Evolutionary conservation across 2,329 filamentous ascomycete genomes (phyloP), one percentile per base, ranked within the genome.

Genomic region (Trichophaea hybrida): DNA sequence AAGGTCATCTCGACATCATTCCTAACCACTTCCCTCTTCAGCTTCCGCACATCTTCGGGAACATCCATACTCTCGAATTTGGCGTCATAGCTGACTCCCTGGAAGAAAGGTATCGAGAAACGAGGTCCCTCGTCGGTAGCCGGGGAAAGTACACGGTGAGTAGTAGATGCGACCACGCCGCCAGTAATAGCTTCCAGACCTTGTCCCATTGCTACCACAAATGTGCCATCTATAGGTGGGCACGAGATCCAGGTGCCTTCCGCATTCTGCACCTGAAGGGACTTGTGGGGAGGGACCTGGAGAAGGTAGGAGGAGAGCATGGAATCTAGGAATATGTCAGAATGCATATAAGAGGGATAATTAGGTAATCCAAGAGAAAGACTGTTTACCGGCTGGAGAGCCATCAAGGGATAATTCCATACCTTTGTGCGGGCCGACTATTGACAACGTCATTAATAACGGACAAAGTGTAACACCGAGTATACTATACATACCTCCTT

Each of bases 191-290:
- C 88, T 74, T 94, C 88, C 68, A 94, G 78, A 0, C 86, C 88
- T 72, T 94, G 88, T 0, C 88, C 88, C 67, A 94, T 89, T 6
- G 87, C 88, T 1, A 94, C 88, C 1, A 94, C 88, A 3, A 94
- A 78, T 52, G 88, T 93, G 1, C 84, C 85, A 17, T 77, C 74
- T 35, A 88, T 76, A 0, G 88, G 88, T 65, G 84, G 82, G 69
- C 84, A 88, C 72, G 91, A 86, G 68, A 94, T 83, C 88, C 88
- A 94, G 62, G 81, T 73, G 35, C 88, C 88, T 37, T 74, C 71
- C 60, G 84, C 78, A 72, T 94, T 94, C 72, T 93, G 88, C 34
- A 88, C 88, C 74, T 94, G 88, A 64, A 94, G 74, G 0, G 88
- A 87, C 32, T 74, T 76, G 71, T 94, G 88, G n/a, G 76, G 70